These are phyloP conservation scores for Cyclotella distinguenda DNA, from an alignment of 108 stramenopile genomes.

Conservation along the genomic window DNA sequence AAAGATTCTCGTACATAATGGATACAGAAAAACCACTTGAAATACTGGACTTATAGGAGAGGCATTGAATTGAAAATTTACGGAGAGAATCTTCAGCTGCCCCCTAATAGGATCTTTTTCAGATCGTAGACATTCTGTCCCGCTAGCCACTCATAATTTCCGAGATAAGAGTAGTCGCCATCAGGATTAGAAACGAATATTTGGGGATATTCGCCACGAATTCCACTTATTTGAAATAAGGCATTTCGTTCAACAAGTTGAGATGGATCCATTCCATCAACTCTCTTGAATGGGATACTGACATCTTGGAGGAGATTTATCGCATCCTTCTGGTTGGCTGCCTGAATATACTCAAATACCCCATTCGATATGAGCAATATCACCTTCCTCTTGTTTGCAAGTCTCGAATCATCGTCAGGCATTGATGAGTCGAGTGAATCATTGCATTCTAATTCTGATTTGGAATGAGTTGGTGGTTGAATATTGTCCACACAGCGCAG, in stretches of 20 bases:
- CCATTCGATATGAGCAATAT: conserved; percentile 20
- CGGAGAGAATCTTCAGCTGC: too few species aligned
- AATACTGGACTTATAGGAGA: too few species aligned
- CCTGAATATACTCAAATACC: conserved; percentile 11
- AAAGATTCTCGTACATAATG: too few species aligned
- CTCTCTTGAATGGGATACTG: conserved; percentile 26
- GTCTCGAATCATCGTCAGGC: too few species aligned
- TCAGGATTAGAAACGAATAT: conserved; percentile 18
- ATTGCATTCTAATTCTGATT: background rate
- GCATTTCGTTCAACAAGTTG: conserved; percentile 21
- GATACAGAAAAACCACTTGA: too few species aligned
- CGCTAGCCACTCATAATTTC: conserved; percentile 36
- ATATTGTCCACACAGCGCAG: too few species aligned
- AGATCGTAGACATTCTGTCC: conserved; percentile 2
- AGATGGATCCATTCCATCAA: conserved; percentile 59
- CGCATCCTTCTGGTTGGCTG: conserved; percentile 17
- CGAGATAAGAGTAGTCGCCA: conserved; percentile 13
- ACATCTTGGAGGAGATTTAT: conserved; percentile 14
- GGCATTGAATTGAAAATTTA: too few species aligned
- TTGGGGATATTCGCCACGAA: conserved; percentile 46
- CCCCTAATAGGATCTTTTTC: conserved; percentile 12
- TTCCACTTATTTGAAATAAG: conserved; percentile 36
- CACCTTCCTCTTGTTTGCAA: background rate
- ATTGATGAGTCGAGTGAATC: background rate
- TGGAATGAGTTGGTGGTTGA: too few species aligned